Conservation (phyloP, 2,329 filamentous ascomycete genomes). For the Sclerotinia subarctica region DNA sequence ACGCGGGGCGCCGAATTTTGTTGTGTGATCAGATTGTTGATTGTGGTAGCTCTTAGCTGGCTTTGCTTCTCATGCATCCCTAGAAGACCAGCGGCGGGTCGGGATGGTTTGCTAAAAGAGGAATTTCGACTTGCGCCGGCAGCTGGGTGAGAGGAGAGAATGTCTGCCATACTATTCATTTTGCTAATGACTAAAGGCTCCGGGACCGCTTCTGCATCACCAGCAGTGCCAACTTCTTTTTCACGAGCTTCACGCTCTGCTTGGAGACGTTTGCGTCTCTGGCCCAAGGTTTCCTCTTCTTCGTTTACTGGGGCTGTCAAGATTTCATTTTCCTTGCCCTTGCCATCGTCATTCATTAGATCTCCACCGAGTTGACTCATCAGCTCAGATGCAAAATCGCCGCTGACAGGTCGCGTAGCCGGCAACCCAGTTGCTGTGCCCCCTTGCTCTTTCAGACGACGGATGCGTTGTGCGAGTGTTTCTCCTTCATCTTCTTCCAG, state of each 20-base stretch:
- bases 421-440: slow-evolving; percentile 39
- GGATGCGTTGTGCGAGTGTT: slow-evolving; percentile 63
- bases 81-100: slow-evolving; percentile 34
- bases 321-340: slow-evolving; percentile 38
- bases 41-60: slow-evolving; percentile 30
- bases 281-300: slow-evolving; percentile 75
- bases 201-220: slow-evolving; percentile 13
- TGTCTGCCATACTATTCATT: slow-evolving; percentile 43
- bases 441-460: slow-evolving; percentile 57
- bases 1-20: slow-evolving; percentile 19
- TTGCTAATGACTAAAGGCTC: slow-evolving; percentile 35
- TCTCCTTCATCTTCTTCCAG: slow-evolving; percentile 52
- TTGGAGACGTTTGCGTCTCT: slow-evolving; percentile 71
- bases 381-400: slow-evolving; percentile 66
- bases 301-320: slow-evolving; percentile 43
- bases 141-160: slow-evolving; percentile 52
- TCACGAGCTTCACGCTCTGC: slow-evolving; percentile 64
- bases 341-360: slow-evolving; percentile 28
- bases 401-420: slow-evolving; percentile 53
- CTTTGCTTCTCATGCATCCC: slow-evolving; percentile 35
- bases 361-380: slow-evolving; percentile 60
- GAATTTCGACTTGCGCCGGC: slow-evolving; percentile 30
- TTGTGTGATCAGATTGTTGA: slow-evolving; percentile 31
- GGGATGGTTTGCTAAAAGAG: slow-evolving; percentile 24
- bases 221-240: slow-evolving; percentile 46